These are phyloP conservation scores for Bryum argenteum DNA, from an alignment of 225 moss, liverwort and hornwort genomes.

Conservation along the genomic window DNA sequence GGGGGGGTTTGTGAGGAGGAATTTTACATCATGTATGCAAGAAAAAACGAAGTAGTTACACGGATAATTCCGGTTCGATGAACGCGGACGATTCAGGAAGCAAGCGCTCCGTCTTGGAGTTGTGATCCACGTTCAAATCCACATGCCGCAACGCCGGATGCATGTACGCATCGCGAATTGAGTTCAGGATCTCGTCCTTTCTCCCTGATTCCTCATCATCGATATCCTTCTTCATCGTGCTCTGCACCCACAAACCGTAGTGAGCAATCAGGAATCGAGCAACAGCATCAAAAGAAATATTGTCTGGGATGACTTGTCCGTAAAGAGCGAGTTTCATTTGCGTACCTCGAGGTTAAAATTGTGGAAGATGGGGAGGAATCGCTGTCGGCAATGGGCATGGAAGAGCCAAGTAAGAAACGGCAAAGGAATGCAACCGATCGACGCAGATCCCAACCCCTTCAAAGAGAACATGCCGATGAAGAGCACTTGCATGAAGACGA, in stretches of 20 bases:
- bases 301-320: too few species aligned
- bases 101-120: slow-evolving; percentile 54
- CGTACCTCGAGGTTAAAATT: slow-evolving; percentile 70
- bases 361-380: slow-evolving; percentile 68
- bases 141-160: slow-evolving; percentile 74
- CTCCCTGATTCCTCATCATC: slow-evolving; percentile 58
- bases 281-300: too few species aligned
- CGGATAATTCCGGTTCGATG: slow-evolving; percentile 29
- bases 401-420: slow-evolving; percentile 67
- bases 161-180: slow-evolving; percentile 59
- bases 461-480: slow-evolving; percentile 84
- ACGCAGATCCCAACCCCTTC: slow-evolving; percentile 55
- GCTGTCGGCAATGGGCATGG: slow-evolving; percentile 64
- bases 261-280: too few species aligned
- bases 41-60: slow-evolving; percentile 21
- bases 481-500: slow-evolving; percentile 82
- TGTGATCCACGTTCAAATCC: slow-evolving; percentile 48
- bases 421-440: slow-evolving; percentile 62
- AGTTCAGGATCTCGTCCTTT: slow-evolving; percentile 46
- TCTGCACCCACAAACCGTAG: slow-evolving; percentile 35
- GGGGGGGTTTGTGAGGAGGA: too few species aligned
- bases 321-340: neutral
- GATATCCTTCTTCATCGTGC: slow-evolving; percentile 68
- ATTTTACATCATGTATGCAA: neutral
- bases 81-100: slow-evolving; percentile 55